These are phyloP conservation scores for Aureobasidium melanogenum DNA, from an alignment of 2,329 filamentous ascomycete species.

Conservation along the genomic window DNA sequence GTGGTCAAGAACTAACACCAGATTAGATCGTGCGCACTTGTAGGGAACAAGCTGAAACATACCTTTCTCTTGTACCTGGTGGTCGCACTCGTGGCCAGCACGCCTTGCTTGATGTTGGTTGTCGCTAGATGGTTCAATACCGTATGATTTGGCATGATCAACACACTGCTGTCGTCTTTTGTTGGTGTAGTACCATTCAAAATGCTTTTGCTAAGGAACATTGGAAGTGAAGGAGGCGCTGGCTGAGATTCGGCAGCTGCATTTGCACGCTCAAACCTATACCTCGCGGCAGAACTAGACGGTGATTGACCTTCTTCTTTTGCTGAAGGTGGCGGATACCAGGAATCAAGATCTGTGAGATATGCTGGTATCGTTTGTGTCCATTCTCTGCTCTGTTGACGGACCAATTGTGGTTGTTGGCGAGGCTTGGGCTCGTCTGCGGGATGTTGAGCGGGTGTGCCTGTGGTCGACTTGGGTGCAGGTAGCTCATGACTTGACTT, in stretches of 20 bases:
- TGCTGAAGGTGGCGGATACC: conserved; percentile 34
- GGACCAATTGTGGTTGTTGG: conserved; percentile 1
- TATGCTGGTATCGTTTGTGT: conserved; percentile 72
- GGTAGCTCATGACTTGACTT: conserved; percentile 14
- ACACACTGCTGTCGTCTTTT: conserved; percentile 95
- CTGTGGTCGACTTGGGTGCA: not conserved
- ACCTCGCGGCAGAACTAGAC: not conserved
- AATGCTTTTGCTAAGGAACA: conserved; percentile 90
- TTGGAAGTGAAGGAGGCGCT: conserved; percentile 73
- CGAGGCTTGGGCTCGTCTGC: conserved; percentile 5
- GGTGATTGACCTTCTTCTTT: conserved; percentile 7
- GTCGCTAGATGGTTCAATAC: conserved; percentile 94
- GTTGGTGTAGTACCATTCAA: conserved; percentile 83
- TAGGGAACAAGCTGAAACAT: conserved; percentile 1
- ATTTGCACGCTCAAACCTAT: conserved; percentile 60
- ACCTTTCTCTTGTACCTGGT: conserved; percentile 97
- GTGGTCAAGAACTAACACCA: conserved; percentile 77
- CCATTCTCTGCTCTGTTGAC: conserved; percentile 41
- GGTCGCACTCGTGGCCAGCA: conserved; percentile 89
- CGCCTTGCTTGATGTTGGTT: conserved; percentile 94
- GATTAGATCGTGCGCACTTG: not conserved
- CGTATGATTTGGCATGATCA: conserved; percentile 95
- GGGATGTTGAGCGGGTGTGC: not conserved
- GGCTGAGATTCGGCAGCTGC: conserved; percentile 70
- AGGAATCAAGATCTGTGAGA: conserved; percentile 70